A percentile compares a stretch with the other conserved stretches of the same genome.
Conservation (phyloP, 176 grass and related monocot species). For the Triticum dicoccoides region DNA sequence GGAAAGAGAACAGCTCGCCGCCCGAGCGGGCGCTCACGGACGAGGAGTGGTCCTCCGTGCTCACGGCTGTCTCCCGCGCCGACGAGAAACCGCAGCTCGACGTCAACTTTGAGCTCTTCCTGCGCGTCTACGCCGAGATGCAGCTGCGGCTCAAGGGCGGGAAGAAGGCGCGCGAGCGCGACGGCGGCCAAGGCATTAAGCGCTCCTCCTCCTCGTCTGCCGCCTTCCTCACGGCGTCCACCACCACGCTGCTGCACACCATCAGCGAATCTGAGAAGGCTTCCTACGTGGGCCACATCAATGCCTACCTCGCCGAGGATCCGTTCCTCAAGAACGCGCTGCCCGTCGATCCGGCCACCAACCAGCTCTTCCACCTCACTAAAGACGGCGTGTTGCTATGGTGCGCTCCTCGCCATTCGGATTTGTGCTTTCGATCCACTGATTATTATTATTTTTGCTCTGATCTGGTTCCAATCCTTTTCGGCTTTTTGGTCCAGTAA, state of each 20-base stretch:
- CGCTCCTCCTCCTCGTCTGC: constrained; percentile 53
- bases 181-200: constrained; percentile 14
- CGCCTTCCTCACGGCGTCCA: constrained; percentile 73
- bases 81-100: constrained; percentile 38
- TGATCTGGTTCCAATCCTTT: neutral
- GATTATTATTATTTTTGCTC: neutral
- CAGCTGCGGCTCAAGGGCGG: constrained; percentile 53
- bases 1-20: constrained; percentile 46
- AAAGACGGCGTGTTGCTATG: constrained; percentile 95
- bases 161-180: neutral
- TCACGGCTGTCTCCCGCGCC: constrained; percentile 46
- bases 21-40: constrained; percentile 32
- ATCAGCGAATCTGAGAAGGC: constrained; percentile 96
- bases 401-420: constrained; percentile 17
- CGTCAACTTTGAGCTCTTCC: constrained; percentile 81
- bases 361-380: constrained; percentile 82
- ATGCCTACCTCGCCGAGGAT: constrained; percentile 80
- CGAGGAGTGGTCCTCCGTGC: constrained; percentile 54
- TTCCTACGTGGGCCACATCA: constrained; percentile 91
- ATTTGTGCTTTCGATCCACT: neutral
- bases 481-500: constrained; percentile 47
- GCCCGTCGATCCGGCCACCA: constrained; percentile 70
- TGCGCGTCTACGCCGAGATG: constrained; percentile 76
- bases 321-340: constrained; percentile 63
- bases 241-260: constrained; percentile 93